These are phyloP conservation scores for Mycosarcoma maydis DNA, from an alignment of 1,284 basidiomycete genomes.

Conservation along the genomic window DNA sequence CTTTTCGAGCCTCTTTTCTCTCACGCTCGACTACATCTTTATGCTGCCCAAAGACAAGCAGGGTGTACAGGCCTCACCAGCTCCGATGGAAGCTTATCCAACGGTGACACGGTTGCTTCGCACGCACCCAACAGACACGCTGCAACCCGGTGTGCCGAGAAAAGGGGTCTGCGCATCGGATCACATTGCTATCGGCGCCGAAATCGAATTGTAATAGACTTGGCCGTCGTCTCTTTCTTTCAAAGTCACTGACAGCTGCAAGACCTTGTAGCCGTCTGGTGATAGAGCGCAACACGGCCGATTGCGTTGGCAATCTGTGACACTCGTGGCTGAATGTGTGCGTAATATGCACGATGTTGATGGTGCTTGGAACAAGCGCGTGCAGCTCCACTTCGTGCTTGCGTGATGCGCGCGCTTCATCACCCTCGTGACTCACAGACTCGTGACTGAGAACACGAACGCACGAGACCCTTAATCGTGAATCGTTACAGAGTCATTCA, in stretches of 20 bases:
- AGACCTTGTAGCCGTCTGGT: background rate
- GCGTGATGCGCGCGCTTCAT: no score
- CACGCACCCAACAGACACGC: constrained; percentile 74
- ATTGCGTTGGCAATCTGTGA: background rate
- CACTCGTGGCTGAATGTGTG: no score
- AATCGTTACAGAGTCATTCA: no score
- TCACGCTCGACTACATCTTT: constrained; percentile 79
- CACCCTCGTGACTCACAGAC: no score
- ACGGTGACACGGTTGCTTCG: constrained; percentile 74
- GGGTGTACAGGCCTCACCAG: background rate
- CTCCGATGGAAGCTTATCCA: constrained; percentile 52
- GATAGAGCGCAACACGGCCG: no score
- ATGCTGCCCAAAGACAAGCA: constrained; percentile 63
- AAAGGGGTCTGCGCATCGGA: constrained; percentile 84
- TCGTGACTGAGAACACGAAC: no score
- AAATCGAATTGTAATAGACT: constrained; percentile 35
- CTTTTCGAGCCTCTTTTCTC: constrained; percentile 59
- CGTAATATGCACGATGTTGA: no score
- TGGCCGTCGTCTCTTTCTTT: no score
- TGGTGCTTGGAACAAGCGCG: background rate
- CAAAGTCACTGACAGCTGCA: background rate
- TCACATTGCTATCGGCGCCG: constrained; percentile 78
- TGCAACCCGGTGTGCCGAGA: constrained; percentile 81
- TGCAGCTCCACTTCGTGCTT: background rate
- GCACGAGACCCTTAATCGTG: background rate